Evolutionary conservation across 192 early-diverging fungal species (phyloP).

Genomic region (Hyaloraphidium curvatum): DNA sequence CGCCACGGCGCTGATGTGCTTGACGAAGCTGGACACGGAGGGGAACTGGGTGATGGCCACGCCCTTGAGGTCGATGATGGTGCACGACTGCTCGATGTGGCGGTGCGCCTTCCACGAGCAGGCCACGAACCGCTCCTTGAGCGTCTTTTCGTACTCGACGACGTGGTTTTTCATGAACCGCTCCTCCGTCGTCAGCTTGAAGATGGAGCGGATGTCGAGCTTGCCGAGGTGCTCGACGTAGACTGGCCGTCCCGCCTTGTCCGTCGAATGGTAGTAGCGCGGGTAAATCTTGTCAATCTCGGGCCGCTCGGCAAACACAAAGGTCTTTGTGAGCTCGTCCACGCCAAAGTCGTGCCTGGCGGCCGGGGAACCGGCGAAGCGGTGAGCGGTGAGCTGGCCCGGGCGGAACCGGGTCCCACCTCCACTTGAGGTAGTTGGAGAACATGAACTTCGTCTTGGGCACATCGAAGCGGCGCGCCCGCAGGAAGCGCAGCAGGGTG

Average conservation of each 20-base stretch:
- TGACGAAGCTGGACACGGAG: constrained; percentile 43
- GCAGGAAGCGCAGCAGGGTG: constrained; percentile 47
- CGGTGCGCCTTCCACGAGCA: constrained; percentile 39
- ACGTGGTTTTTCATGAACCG: constrained; percentile 55
- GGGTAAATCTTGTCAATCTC: constrained; percentile 46
- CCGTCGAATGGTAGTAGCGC: constrained; percentile 70
- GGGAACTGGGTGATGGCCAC: constrained; percentile 57
- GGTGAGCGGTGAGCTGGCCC: constrained; percentile 26
- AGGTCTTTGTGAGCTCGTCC: constrained; percentile 10
- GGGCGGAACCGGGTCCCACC: constrained; percentile 38
- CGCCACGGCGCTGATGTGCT: constrained; percentile 59
- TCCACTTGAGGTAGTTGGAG: constrained; percentile 41
- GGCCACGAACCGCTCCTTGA: constrained; percentile 50
- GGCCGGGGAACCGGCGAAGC: too few species aligned
- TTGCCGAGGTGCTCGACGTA: constrained; percentile 78
- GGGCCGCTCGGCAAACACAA: constrained; percentile 43
- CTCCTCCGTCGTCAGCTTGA: constrained; percentile 40
- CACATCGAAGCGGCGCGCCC: constrained; percentile 51
- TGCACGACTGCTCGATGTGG: constrained; percentile 62
- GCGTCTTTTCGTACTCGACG: constrained; percentile 49
- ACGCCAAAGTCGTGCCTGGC: background rate
- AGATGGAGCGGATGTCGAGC: constrained; percentile 40
- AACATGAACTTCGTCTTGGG: constrained; percentile 50
- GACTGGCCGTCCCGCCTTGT: constrained; percentile 73
- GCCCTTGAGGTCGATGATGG: constrained; percentile 80